These are phyloP conservation scores for Exserohilum rostratum DNA, from an alignment of 2,329 filamentous ascomycete genomes.

Conservation along the genomic window DNA sequence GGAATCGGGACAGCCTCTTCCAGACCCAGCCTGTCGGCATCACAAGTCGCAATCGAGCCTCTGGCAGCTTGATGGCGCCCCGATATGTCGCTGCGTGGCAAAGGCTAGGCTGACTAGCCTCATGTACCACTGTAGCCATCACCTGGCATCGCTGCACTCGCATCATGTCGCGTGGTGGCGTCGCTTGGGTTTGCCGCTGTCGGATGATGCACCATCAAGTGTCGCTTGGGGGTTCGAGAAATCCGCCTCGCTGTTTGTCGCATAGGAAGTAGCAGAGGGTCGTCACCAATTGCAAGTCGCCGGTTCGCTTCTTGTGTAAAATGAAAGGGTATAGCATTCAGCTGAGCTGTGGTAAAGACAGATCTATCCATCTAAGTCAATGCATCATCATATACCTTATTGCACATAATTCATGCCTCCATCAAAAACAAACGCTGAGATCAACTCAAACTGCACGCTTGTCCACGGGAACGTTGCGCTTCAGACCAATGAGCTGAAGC, in stretches of 20 bases:
- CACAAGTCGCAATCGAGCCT: not conserved
- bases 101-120: not conserved
- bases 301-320: conserved; percentile 5
- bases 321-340: conserved; percentile 29
- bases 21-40: not conserved
- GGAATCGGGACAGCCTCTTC: not conserved
- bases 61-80: not conserved
- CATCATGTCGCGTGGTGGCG: conserved; percentile 1
- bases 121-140: not conserved
- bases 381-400: conserved; percentile 8
- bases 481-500: conserved; percentile 42
- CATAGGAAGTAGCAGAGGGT: conserved; percentile 18
- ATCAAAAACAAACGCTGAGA: not conserved
- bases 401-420: not conserved
- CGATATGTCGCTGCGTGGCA: not conserved
- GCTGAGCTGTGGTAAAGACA: conserved; percentile 15
- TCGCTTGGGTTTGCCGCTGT: conserved; percentile 5
- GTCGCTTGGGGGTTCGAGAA: conserved; percentile 7
- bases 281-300: conserved; percentile 12
- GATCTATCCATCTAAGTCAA: conserved; percentile 21
- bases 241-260: conserved; percentile 24
- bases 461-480: conserved; percentile 38
- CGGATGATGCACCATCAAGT: not conserved
- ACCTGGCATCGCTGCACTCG: not conserved
- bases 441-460: conserved; percentile 31